A percentile compares a stretch with the other conserved stretches of the same genome.
Conservation (phyloP, 495 filamentous ascomycete species). For the Penicillium angulare region DNA sequence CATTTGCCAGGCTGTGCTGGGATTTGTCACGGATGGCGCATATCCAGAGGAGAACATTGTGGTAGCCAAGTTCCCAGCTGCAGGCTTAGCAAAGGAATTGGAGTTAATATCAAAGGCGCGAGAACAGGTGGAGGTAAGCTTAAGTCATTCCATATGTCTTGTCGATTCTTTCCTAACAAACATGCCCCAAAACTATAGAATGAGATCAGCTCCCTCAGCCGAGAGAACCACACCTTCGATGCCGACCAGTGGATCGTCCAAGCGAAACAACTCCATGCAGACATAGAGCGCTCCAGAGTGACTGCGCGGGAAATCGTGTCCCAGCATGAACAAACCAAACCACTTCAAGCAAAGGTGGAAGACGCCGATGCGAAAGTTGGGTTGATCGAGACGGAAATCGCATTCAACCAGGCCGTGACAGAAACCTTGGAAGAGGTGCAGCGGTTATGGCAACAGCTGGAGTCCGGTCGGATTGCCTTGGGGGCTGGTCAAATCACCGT, state of each 20-base stretch:
- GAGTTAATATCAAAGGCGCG: slow-evolving; percentile 64
- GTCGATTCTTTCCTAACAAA: not conserved
- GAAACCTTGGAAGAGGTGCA: slow-evolving; percentile 60
- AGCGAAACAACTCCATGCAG: slow-evolving; percentile 76
- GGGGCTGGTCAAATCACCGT: slow-evolving; percentile 47
- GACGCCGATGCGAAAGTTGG: slow-evolving; percentile 68
- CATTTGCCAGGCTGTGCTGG: slow-evolving; percentile 66
- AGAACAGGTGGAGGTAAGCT: slow-evolving; percentile 64
- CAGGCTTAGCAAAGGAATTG: slow-evolving; percentile 60
- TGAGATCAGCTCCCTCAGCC: slow-evolving; percentile 70
- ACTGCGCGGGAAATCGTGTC: slow-evolving; percentile 74
- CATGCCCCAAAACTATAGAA: slow-evolving; percentile 44
- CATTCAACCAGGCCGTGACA: slow-evolving; percentile 69
- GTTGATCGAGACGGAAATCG: slow-evolving; percentile 71
- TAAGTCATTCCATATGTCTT: not conserved
- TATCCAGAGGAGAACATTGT: slow-evolving; percentile 77
- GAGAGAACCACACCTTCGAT: slow-evolving; percentile 64
- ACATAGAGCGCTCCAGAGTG: slow-evolving; percentile 70
- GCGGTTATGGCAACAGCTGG: slow-evolving; percentile 36
- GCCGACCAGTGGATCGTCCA: slow-evolving; percentile 82
- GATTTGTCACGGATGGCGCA: slow-evolving; percentile 64
- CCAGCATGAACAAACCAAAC: slow-evolving; percentile 62
- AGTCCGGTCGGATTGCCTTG: slow-evolving; percentile 49
- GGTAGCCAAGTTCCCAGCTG: slow-evolving; percentile 57
- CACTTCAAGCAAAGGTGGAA: slow-evolving; percentile 55